Conservation (phyloP, 805 yeast genomes). For the Nakazawaea wickerhamii region DNA sequence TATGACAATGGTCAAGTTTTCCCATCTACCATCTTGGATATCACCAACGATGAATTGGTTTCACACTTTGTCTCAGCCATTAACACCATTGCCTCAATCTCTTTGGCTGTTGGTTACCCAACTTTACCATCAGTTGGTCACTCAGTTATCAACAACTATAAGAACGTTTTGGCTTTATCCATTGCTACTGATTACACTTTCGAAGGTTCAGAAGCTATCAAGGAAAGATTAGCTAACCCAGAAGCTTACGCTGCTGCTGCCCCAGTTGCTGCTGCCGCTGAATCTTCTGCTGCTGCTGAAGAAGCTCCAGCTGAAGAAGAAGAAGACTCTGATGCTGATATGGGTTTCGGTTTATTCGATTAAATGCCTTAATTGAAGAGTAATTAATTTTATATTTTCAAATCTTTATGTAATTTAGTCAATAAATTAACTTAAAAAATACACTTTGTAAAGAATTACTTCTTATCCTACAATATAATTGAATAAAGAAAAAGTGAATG, state of each 20-base stretch:
- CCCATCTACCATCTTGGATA: conserved; percentile 95
- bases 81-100: conserved; percentile 89
- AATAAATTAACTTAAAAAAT: neutral
- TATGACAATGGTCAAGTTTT: conserved; percentile 98
- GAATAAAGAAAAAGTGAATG: too few relatives aligned
- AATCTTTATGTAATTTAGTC: neutral
- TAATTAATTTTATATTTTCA: conserved; percentile 2
- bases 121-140: conserved; percentile 99
- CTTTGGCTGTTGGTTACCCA: conserved; percentile 98
- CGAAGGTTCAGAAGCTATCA: conserved; percentile 98
- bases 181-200: conserved; percentile 98
- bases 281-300: conserved; percentile 61
- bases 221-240: conserved; percentile 99
- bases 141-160: conserved; percentile 98
- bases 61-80: conserved; percentile 89
- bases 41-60: conserved; percentile 95
- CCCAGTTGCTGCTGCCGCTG: conserved; percentile 77
- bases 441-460: conserved; percentile 12
- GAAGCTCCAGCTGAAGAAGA: conserved; percentile 70
- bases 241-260: conserved; percentile 99
- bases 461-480: too few relatives aligned
- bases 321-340: conserved; percentile 65
- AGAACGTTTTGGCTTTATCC: conserved; percentile 96
- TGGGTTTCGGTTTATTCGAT: conserved; percentile 99
- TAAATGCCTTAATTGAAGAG: conserved; percentile 34